Base-by-base conservation (phyloP, 768 basidiomycete genomes). In the Tephrocybe sp. region DNA sequence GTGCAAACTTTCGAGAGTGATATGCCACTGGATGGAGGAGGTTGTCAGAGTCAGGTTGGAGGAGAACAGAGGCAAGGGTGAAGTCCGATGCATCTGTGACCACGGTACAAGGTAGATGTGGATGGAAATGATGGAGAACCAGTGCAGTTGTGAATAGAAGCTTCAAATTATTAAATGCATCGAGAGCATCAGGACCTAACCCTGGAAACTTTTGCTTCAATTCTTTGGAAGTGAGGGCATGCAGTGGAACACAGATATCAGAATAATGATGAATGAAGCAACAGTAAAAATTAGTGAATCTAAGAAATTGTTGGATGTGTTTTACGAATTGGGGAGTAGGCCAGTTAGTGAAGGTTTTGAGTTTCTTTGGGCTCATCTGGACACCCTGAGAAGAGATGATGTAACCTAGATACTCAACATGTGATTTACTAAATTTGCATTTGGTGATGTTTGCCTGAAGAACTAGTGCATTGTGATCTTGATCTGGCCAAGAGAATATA, bases 311-410 rank as follows among this genome's bases (percentile, higher is more conserved):
- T 35, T 68, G 69, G 0, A 72, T 34, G n/a, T 70, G 60, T 28
- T 63, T 63, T 22, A 70, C 56, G 9, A 41, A 61, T 3, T 31
- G 48, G 0, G 70, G 72, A 8, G 22, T 44, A 1, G 67, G 72
- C 74, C 74, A 75, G 3, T 67, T 52, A 0, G 37, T 1, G n/a
- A 78, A 63, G 0, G 64, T 65, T 0, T 63, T 27, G 9, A 77
- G 56, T 51, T 78, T 78, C 7, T 52, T 52, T 0, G 65, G 64
- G 37, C 74, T 67, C 72, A 76, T 77, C 9, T 53, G 27, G 31
- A 75, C 49, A 9, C 64, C 56, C 1, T 62, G 53, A 3, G 55
- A 41, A 19, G 52, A 34, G 38, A 77, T 49, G 46, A 30, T 30
- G 28, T 7, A 30, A 12, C 28, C 28, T 6, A 30, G 28, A 12